These are phyloP conservation scores for Fusarium devonianum DNA, from an alignment of 2,329 filamentous ascomycete species.

Conservation along the genomic window DNA sequence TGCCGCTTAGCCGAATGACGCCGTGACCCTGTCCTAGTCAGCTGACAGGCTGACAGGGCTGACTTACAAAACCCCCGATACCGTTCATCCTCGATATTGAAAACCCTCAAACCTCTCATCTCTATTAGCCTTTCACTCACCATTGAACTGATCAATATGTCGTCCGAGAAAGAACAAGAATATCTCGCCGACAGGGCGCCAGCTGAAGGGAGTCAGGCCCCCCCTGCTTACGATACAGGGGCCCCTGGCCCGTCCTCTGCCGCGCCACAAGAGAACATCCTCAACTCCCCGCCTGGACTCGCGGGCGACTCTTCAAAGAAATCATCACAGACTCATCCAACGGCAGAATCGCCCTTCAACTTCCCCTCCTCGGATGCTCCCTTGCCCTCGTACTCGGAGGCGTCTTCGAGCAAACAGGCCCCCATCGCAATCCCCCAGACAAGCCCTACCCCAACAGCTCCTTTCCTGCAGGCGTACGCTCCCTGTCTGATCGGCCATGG, in stretches of 20 bases:
- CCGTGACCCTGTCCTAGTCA: too few relatives aligned
- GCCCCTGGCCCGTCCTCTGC: conserved; percentile 4
- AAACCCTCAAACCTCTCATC: too few relatives aligned
- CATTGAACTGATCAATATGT: conserved; percentile 8
- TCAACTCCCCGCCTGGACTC: background rate
- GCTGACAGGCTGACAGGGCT: too few relatives aligned
- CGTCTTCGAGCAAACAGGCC: conserved; percentile 29
- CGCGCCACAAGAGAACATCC: background rate
- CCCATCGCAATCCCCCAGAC: conserved; percentile 54
- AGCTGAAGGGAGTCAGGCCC: background rate
- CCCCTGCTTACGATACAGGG: conserved; percentile 18
- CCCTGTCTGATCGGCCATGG: conserved; percentile 49
- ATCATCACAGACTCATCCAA: conserved; percentile 31
- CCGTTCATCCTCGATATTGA: too few relatives aligned
- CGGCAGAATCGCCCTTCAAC: conserved; percentile 48
- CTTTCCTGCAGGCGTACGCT: conserved; percentile 51
- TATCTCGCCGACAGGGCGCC: conserved; percentile 9
- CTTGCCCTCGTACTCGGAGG: conserved; percentile 43
- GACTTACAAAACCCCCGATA: too few relatives aligned
- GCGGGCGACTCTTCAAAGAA: background rate
- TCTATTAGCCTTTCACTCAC: background rate
- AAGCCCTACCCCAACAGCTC: conserved; percentile 44
- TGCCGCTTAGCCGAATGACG: too few relatives aligned
- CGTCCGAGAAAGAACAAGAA: conserved; percentile 22
- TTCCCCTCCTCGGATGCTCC: conserved; percentile 47